A percentile compares a stretch with the other conserved stretches of the same genome.
These are phyloP conservation scores for Hortiboletus flavorubellus DNA, from an alignment of 768 basidiomycete genomes.

Conservation along the genomic window DNA sequence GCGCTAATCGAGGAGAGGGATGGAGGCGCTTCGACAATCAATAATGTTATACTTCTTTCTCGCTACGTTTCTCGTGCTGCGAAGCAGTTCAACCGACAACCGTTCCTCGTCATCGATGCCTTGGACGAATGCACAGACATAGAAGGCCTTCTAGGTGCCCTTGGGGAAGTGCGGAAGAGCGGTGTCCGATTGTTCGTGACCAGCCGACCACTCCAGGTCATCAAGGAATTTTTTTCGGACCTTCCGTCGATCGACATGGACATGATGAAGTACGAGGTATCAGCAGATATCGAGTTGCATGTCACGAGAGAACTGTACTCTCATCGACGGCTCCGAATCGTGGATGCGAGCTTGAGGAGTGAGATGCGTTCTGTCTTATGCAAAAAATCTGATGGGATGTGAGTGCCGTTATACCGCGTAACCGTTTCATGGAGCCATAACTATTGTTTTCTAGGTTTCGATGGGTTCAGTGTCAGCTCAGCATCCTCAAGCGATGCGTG, in stretches of 20 bases:
- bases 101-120: conserved; percentile 12
- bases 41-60: background rate
- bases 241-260: conserved; percentile 6
- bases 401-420: background rate
- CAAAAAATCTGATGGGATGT: conserved; percentile 14
- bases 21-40: background rate
- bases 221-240: background rate
- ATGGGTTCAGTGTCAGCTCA: conserved; percentile 16
- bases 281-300: conserved; percentile 5
- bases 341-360: background rate
- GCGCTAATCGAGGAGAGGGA: background rate
- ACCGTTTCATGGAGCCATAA: too few species aligned
- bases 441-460: conserved; percentile 4
- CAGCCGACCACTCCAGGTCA: conserved; percentile 12
- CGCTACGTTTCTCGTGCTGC: conserved; percentile 1
- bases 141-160: background rate
- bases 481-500: background rate
- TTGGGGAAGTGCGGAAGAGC: background rate
- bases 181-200: conserved; percentile 6
- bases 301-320: conserved; percentile 9
- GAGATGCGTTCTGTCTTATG: conserved; percentile 1
- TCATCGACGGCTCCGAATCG: background rate
- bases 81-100: background rate
- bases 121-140: conserved; percentile 15
- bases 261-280: background rate